Evolutionary conservation across 768 basidiomycete genomes (phyloP).

Genomic region (Chalciporus sphaerocephalus): DNA sequence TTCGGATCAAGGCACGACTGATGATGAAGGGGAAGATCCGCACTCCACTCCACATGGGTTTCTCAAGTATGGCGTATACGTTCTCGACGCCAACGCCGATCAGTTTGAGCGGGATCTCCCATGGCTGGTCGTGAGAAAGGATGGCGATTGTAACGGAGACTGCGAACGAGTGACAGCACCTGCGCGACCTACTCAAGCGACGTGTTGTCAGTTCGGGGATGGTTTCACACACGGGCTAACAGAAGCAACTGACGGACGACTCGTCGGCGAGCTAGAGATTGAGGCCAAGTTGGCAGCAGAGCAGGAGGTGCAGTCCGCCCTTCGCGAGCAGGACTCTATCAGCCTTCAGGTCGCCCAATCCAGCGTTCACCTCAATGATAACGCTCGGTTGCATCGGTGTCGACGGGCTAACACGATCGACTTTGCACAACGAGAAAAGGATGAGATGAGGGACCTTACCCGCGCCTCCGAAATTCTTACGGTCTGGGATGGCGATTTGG

Average conservation of each 20-base stretch:
- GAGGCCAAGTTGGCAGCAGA: constrained; percentile 14
- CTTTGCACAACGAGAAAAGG: constrained; percentile 78
- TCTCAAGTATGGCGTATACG: constrained; percentile 29
- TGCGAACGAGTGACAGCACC: constrained; percentile 14
- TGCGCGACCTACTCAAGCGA: background rate
- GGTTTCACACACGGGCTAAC: constrained; percentile 23
- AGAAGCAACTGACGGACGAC: constrained; percentile 29
- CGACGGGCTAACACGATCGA: constrained; percentile 59
- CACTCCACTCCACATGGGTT: constrained; percentile 26
- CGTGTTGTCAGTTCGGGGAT: background rate
- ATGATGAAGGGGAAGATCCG: constrained; percentile 15
- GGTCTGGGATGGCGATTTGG: constrained; percentile 26
- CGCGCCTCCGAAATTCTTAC: constrained; percentile 74
- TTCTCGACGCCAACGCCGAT: constrained; percentile 28
- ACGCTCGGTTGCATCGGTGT: constrained; percentile 24
- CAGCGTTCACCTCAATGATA: background rate
- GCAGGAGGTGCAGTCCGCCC: background rate
- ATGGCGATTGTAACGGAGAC: constrained; percentile 21
- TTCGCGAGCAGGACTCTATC: background rate
- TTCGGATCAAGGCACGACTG: constrained; percentile 2
- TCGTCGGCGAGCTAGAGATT: constrained; percentile 22
- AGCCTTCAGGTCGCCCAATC: background rate
- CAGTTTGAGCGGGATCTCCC: constrained; percentile 26
- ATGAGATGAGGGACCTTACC: constrained; percentile 88
- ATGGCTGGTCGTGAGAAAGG: constrained; percentile 28